These are phyloP conservation scores for Mycena indigotica DNA, from an alignment of 768 basidiomycete species.

Conservation along the genomic window DNA sequence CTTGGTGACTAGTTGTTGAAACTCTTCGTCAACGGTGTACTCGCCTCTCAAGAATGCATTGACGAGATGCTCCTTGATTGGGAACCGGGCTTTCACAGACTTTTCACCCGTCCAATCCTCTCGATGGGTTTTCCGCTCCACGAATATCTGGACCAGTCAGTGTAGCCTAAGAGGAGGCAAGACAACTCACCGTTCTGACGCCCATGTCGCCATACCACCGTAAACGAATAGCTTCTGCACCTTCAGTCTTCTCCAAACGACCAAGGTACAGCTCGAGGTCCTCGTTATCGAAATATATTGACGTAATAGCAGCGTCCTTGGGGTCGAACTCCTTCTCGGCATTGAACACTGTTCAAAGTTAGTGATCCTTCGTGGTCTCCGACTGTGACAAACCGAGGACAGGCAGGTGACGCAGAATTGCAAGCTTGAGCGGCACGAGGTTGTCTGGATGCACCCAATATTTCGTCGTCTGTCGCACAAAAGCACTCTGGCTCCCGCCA, in stretches of 20 bases:
- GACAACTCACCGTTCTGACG: conserved; percentile 68
- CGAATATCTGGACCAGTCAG: conserved; percentile 87
- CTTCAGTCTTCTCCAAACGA: conserved; percentile 96
- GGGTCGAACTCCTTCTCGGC: conserved; percentile 88
- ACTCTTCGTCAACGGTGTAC: conserved; percentile 91
- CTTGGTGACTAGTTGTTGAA: conserved; percentile 80
- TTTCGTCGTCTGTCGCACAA: conserved; percentile 98
- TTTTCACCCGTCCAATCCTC: conserved; percentile 99
- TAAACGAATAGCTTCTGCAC: conserved; percentile 93
- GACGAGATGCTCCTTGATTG: conserved; percentile 90
- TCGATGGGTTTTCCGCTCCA: conserved; percentile 89
- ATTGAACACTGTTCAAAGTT: conserved; percentile 71
- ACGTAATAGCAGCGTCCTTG: conserved; percentile 92
- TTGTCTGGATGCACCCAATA: conserved; percentile 99
- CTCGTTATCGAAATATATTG: conserved; percentile 96
- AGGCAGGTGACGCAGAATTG: conserved; percentile 88
- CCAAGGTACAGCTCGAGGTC: conserved; percentile 95
- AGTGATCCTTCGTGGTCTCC: background rate
- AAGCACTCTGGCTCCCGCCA: conserved; percentile 94
- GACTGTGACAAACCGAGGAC: conserved; percentile 68
- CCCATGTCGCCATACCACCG: conserved; percentile 95
- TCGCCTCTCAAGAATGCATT: conserved; percentile 89
- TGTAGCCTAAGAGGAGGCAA: too few relatives aligned
- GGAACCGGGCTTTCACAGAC: conserved; percentile 95
- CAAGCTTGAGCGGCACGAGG: conserved; percentile 88